These are phyloP conservation scores for Salix viminalis DNA, from an alignment of 345 rosid species.

Conservation along the genomic window DNA sequence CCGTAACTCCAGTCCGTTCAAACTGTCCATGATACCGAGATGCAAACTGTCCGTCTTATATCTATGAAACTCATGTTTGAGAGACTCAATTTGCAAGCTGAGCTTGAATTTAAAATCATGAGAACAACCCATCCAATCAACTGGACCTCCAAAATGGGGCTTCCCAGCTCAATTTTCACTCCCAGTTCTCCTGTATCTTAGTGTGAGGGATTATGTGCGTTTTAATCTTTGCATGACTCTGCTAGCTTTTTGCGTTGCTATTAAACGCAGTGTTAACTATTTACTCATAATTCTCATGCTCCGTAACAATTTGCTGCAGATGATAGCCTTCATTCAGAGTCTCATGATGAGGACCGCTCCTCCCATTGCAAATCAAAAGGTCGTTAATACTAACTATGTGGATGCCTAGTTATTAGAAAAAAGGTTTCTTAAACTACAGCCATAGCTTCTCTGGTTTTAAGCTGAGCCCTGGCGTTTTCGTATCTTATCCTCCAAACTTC, in stretches of 20 bases:
- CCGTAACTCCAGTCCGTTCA: no score
- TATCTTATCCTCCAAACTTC: not conserved
- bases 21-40: no score
- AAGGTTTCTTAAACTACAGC: not conserved
- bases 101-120: no score
- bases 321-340: constrained; percentile 72
- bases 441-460: not conserved
- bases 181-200: not conserved
- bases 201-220: not conserved
- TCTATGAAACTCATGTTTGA: no score
- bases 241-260: not conserved
- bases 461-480: not conserved
- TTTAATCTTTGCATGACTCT: not conserved
- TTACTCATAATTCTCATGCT: not conserved
- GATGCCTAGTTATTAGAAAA: constrained; percentile 19
- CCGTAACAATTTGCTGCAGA: constrained; percentile 27
- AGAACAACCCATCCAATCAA: no score
- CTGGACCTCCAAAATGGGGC: no score
- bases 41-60: no score
- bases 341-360: constrained; percentile 61
- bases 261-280: not conserved
- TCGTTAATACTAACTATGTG: constrained; percentile 13
- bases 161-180: not conserved
- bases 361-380: constrained; percentile 37
- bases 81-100: no score